phyloP scores from a whole-genome alignment of 225 moss, liverwort and hornwort genomes.

The Antitrichia curtipendula region DNA sequence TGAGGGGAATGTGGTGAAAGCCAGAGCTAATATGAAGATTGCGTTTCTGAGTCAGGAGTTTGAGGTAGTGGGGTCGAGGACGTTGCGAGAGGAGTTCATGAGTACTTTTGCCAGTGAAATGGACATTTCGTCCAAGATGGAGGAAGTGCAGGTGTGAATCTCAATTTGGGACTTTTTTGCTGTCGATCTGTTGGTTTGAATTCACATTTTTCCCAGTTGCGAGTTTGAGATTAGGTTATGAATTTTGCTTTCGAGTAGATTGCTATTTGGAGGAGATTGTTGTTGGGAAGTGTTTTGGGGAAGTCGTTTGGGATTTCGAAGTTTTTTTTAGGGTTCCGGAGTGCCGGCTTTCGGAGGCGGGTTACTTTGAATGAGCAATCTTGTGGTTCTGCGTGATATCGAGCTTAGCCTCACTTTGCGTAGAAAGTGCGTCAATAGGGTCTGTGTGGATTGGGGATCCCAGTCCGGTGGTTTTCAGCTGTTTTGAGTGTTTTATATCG shows the following conservation, averaged over 20 bases:
- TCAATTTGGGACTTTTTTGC: background rate
- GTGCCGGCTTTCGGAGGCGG: background rate
- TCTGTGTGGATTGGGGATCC: background rate
- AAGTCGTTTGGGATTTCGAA: background rate
- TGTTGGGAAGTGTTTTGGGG: background rate
- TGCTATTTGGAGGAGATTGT: background rate
- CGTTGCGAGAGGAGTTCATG: conserved; percentile 36
- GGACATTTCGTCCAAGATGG: conserved; percentile 20
- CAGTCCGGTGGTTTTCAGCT: background rate
- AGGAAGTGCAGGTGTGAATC: conserved; percentile 27
- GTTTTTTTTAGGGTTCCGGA: background rate
- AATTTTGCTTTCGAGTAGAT: background rate
- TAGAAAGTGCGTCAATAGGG: background rate
- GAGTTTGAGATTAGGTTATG: background rate
- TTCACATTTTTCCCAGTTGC: no score
- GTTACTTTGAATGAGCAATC: background rate
- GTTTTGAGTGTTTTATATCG: background rate
- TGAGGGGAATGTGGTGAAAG: conserved; percentile 24
- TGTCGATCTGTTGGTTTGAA: background rate
- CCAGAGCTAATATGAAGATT: conserved; percentile 36
- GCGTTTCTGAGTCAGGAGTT: conserved; percentile 44
- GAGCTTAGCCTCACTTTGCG: background rate
- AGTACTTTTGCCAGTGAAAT: conserved; percentile 16
- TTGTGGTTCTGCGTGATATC: background rate
- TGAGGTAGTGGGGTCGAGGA: conserved; percentile 31